Evolutionary conservation across 2,329 filamentous ascomycete species (phyloP).

Genomic region (Phymatotrichopsis omnivora): DNA sequence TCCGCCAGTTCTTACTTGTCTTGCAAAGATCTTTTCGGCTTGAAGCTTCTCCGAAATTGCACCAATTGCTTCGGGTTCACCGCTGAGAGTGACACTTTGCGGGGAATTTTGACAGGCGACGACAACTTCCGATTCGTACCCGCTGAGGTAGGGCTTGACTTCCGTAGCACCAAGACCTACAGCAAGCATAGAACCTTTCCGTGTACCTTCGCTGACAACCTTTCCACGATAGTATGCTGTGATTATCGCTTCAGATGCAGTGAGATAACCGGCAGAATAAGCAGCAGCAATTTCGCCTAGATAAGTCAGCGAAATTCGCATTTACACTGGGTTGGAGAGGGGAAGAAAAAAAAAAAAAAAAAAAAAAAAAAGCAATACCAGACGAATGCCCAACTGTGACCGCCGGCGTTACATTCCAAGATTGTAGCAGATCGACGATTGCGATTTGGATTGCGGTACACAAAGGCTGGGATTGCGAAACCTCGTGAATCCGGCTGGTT

Average conservation of each 20-base stretch:
- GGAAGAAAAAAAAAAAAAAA: too few species aligned
- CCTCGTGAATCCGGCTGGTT: constrained; percentile 34
- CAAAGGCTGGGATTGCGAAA: constrained; percentile 42
- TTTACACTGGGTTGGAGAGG: too few species aligned
- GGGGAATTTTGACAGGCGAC: constrained; percentile 18
- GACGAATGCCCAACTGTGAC: constrained; percentile 39
- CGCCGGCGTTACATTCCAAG: constrained; percentile 33
- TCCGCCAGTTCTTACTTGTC: constrained; percentile 36
- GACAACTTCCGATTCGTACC: constrained; percentile 21
- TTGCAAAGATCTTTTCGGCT: constrained; percentile 32
- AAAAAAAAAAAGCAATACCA: neutral
- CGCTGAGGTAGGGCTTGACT: constrained; percentile 32
- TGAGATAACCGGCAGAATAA: constrained; percentile 37
- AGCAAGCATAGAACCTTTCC: constrained; percentile 34
- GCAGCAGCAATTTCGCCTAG: constrained; percentile 41
- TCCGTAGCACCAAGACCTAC: constrained; percentile 35
- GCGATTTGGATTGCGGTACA: constrained; percentile 47
- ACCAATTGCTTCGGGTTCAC: constrained; percentile 26
- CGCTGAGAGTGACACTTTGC: constrained; percentile 13
- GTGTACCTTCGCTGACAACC: constrained; percentile 16
- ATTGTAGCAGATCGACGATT: constrained; percentile 37
- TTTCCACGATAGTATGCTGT: constrained; percentile 38
- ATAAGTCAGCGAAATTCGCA: neutral
- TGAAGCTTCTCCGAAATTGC: constrained; percentile 32
- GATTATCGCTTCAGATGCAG: constrained; percentile 35